These are phyloP conservation scores for Hyphodiscus sp. DNA, from an alignment of 2,329 filamentous ascomycete genomes.

Conservation along the genomic window DNA sequence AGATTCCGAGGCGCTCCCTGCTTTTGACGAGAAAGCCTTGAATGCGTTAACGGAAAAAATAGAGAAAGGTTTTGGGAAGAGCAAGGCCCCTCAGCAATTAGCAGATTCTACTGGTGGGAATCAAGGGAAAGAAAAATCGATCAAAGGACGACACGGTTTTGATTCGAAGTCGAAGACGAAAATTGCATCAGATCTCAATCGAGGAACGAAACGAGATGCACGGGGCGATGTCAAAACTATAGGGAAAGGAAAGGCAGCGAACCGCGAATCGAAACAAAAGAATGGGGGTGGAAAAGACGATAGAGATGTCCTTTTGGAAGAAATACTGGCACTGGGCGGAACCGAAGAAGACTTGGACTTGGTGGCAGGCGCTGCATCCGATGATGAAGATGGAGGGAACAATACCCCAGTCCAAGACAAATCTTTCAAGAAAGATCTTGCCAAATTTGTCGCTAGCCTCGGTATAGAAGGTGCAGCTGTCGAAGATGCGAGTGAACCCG, in stretches of 20 bases:
- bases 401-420: constrained; percentile 35
- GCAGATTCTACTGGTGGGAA: constrained; percentile 10
- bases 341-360: constrained; percentile 59
- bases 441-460: constrained; percentile 44
- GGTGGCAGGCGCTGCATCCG: constrained; percentile 48
- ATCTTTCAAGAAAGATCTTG: constrained; percentile 43
- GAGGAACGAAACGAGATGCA: constrained; percentile 30
- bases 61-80: constrained; percentile 42
- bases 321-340: constrained; percentile 59
- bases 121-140: constrained; percentile 40
- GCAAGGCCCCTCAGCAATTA: constrained; percentile 28
- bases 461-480: constrained; percentile 39
- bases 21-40: constrained; percentile 45
- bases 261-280: constrained; percentile 1
- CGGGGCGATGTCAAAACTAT: constrained; percentile 27
- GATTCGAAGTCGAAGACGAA: constrained; percentile 8
- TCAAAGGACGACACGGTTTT: constrained; percentile 23
- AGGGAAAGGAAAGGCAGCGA: constrained; percentile 17
- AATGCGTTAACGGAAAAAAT: constrained; percentile 50
- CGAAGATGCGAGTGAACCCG: constrained; percentile 28
- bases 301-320: constrained; percentile 45
- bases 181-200: constrained; percentile 13
- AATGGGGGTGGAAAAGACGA: constrained; percentile 14
- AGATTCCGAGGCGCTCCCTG: constrained; percentile 26
- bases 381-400: constrained; percentile 34